These are phyloP conservation scores for Cryptomeria japonica DNA, from an alignment of 75 land plant genomes.

Conservation along the genomic window DNA sequence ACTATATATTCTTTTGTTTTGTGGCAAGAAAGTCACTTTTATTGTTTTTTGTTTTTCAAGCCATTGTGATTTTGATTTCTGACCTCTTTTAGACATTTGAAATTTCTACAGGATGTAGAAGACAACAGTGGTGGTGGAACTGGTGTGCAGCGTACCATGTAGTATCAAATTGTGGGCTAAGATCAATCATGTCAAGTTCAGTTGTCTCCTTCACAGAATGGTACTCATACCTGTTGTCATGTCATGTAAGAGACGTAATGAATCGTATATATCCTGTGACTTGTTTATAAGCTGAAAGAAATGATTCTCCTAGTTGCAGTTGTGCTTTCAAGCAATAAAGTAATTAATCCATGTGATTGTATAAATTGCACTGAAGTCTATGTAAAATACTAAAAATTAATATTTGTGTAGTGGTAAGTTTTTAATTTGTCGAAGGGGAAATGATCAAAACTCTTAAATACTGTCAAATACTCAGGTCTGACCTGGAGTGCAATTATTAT, in stretches of 20 bases:
- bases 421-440: not conserved
- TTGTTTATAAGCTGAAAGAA: not conserved
- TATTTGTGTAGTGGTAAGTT: not conserved
- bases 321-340: not conserved
- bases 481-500: not conserved
- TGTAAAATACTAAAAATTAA: not conserved
- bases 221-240: not conserved
- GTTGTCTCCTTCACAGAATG: not conserved
- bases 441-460: not conserved
- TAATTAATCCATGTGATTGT: not conserved
- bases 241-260: not conserved
- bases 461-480: conserved; percentile 1
- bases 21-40: not conserved
- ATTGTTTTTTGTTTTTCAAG: not conserved
- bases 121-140: not conserved
- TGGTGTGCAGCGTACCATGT: not conserved
- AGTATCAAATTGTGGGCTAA: not conserved
- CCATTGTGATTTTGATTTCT: not conserved
- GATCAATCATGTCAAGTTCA: not conserved
- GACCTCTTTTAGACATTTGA: not conserved
- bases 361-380: not conserved
- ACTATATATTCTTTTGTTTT: not conserved
- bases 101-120: conserved; percentile 9
- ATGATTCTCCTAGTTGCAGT: not conserved
- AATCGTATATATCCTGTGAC: not conserved